A percentile compares a stretch with the other conserved stretches of the same genome.
phyloP scores from a whole-genome alignment of 257 asterid genomes.

The Capsicum baccatum region DNA sequence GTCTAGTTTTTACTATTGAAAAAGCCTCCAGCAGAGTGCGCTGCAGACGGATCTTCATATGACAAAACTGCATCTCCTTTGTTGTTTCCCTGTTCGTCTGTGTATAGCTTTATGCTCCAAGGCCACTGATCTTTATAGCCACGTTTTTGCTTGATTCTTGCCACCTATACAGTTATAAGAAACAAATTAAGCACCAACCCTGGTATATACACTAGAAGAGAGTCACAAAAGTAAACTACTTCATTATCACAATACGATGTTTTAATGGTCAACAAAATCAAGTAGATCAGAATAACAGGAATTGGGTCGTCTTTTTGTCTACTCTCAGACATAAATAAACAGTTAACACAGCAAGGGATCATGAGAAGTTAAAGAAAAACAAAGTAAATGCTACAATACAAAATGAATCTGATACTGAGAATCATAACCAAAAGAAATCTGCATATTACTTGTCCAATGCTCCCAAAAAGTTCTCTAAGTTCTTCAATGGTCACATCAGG shows the following conservation, averaged over 20 bases:
- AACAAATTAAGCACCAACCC: not conserved
- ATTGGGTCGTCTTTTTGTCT: not conserved
- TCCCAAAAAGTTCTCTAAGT: conserved; percentile 95
- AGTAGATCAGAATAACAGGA: not conserved
- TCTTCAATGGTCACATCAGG: conserved; percentile 93
- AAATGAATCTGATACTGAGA: conserved; percentile 25
- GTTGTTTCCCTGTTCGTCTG: conserved; percentile 93
- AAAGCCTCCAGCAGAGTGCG: conserved; percentile 98
- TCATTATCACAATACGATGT: not conserved
- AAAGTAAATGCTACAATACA: conserved; percentile 12
- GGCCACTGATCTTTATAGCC: conserved; percentile 99
- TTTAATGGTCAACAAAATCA: not conserved
- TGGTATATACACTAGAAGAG: not conserved
- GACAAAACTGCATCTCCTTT: conserved; percentile 98
- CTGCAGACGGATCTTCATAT: conserved; percentile 98
- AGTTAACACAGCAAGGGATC: not conserved
- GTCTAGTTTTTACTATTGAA: conserved; percentile 66
- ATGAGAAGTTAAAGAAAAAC: not conserved
- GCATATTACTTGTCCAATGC: conserved; percentile 96
- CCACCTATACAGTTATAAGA: conserved; percentile 59
- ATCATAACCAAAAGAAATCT: conserved; percentile 40
- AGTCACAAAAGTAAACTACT: conserved; percentile 16
- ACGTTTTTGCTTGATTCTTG: conserved; percentile 95
- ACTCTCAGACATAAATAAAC: not conserved
- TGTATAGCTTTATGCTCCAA: conserved; percentile 93